Evolutionary conservation across 768 basidiomycete genomes (phyloP), one percentile per base, ranked within the genome.

Genomic region (Leccinum incarnatum): DNA sequence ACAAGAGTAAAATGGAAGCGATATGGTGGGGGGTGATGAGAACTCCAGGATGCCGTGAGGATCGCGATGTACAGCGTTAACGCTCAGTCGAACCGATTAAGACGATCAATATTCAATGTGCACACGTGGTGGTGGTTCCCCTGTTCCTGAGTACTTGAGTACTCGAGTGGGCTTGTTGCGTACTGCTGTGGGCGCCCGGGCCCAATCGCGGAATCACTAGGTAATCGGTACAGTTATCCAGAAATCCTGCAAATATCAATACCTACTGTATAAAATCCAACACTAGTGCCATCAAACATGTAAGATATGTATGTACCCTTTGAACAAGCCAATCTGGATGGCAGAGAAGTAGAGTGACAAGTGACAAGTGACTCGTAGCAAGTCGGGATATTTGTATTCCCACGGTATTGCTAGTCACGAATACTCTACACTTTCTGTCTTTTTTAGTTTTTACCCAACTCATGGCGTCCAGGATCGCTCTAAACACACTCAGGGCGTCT

Each of bases 381-480:
- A 69, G 64, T 61, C 72, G 72, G 72, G 64, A 60, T 68, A 67
- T 63, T 69, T 69, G 62, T 50, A 27, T 73, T 73, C 73, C 23
- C 72, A 73, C 73, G 65, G 54, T 54, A 42, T 54, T 42, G 37
- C 63, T 21, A 57, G 61, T 42, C 42, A 45, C 59, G 23, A 53
- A 47, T 55, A 54, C 10, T 53, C 57, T 51, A 53, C 58, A 47
- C 42, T 61, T 47, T 58, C 54, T 34, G 53, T 57, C 52, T 53
- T 50, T 29, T 10, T 10, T 30, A 30, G 29, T 30, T 30, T 47
- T 25, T 8, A 47, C 21, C 3, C 46, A 21, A 55, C 54, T 59
- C 64, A 88, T 88, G 86, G 85, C 86, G 64, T 86, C 86, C 72
- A 84, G 86, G 81, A 83, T 88, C 75, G 86, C 84, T 72, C 72